Evolutionary conservation across 2,329 filamentous ascomycete species (phyloP).

Genomic region (Colletotrichum coccodes): DNA sequence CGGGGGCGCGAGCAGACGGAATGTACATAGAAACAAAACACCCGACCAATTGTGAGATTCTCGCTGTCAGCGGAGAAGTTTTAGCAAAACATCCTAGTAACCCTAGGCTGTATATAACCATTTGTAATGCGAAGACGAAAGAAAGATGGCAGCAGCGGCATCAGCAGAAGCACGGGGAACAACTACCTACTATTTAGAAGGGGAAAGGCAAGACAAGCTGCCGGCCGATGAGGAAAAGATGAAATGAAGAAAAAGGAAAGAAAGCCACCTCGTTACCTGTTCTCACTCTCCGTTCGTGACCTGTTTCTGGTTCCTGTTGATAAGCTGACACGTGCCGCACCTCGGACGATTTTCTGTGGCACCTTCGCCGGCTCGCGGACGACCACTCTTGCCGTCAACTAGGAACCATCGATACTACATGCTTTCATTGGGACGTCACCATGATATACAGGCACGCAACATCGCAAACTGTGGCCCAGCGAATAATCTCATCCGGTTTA

Average conservation of each 20-base stretch:
- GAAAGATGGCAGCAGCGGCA: background rate
- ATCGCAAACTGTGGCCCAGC: no score
- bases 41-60: slow-evolving; percentile 8
- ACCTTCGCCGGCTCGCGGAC: no score
- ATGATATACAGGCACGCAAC: background rate
- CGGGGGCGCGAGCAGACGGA: slow-evolving; percentile 27
- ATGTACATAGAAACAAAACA: slow-evolving; percentile 25
- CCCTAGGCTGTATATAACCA: slow-evolving; percentile 27
- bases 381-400: no score
- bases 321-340: no score
- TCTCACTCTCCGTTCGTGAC: background rate
- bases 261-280: background rate
- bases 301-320: no score
- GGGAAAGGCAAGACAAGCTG: slow-evolving; percentile 1
- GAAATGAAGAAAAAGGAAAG: slow-evolving; percentile 19
- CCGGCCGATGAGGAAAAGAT: slow-evolving; percentile 16
- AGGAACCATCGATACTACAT: no score
- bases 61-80: slow-evolving; percentile 13
- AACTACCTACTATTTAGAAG: background rate
- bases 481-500: background rate
- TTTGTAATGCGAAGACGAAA: slow-evolving; percentile 32
- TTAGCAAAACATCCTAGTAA: background rate
- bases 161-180: background rate
- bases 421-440: background rate
- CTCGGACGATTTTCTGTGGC: no score